Evolutionary conservation across 768 basidiomycete genomes (phyloP), one percentile per base, ranked within the genome.

Genomic region (Pulveroboletus sp.): DNA sequence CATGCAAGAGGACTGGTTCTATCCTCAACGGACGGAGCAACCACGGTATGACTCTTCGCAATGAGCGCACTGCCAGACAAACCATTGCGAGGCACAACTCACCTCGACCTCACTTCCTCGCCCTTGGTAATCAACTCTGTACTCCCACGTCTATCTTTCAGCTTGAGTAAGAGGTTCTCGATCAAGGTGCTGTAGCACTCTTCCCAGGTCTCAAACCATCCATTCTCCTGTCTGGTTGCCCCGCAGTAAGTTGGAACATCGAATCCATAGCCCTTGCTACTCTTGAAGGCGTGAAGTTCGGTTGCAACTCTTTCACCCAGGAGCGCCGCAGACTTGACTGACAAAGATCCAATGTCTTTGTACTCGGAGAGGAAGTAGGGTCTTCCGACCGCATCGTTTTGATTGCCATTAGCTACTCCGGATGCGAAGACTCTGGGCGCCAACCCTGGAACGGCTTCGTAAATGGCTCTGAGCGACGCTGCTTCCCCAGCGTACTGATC

Each of bases 291-390:
- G 49, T 91, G 89, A 48, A 91, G 64, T 59, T 89, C 85, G 3
- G 69, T 76, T 1, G 86, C 87, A 48, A 91, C 56, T 38, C 83
- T 74, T 63, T 72, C 73, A 8, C 79, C 89, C 7, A 90, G 73
- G 11, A 67, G 58, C 41, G 67, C 64, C 3, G 79, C 83, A 11
- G 80, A 69, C 15, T 65, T 55, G 21, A 67, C 62, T 11, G 74
- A 74, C 14, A 90, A 69, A 28, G 71, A 57, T 0, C 65, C 62
- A 14, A 89, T 67, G 31, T 81, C 72, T 62, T 81, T 87, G 72
- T 86, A 88, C 63, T 89, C 84, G 0, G 83, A 85, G 40, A 90
- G 75, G 68, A 89, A 85, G 62, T 76, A 85, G 0, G 86, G 85
- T 31, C 59, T 65, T 9, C 75, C 77, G 18, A 64, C 61, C 17